phyloP scores from a whole-genome alignment of 139 green algal species.

The Yamagishiella unicocca region DNA sequence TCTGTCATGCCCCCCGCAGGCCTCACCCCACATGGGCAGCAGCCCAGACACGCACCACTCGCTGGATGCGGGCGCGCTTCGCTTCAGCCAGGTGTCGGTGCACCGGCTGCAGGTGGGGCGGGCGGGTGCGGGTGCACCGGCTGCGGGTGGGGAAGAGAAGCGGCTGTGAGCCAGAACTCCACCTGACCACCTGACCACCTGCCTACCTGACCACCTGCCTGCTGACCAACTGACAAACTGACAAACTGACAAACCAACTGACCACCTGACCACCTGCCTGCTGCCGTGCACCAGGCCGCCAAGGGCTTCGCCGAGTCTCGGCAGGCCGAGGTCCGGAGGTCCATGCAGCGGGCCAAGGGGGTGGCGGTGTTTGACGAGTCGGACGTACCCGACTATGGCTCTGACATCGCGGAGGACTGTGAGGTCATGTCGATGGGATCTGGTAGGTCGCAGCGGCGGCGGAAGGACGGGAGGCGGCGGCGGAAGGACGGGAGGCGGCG shows the following conservation, averaged over 20 bases:
- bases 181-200: neutral
- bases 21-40: too few relatives aligned
- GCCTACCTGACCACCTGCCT: too few relatives aligned
- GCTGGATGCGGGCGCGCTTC: neutral
- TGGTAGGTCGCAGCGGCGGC: too few relatives aligned
- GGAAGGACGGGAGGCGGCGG: too few relatives aligned
- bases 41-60: too few relatives aligned
- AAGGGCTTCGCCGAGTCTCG: neutral
- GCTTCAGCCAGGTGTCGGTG: conserved; percentile 10
- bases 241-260: too few relatives aligned
- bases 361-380: neutral
- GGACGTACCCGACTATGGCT: neutral
- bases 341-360: conserved; percentile 26
- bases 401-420: neutral
- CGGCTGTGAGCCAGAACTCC: too few relatives aligned
- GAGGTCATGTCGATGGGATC: too few relatives aligned
- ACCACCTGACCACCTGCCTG: too few relatives aligned
- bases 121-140: neutral
- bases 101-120: conserved; percentile 1
- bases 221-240: too few relatives aligned
- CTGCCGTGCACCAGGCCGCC: neutral
- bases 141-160: neutral
- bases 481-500: too few relatives aligned
- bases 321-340: neutral
- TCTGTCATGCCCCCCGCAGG: too few relatives aligned